A percentile compares a stretch with the other conserved stretches of the same genome.
Evolutionary conservation across 306 rosid species (phyloP).

Genomic region (Aeschynomene evenia): DNA sequence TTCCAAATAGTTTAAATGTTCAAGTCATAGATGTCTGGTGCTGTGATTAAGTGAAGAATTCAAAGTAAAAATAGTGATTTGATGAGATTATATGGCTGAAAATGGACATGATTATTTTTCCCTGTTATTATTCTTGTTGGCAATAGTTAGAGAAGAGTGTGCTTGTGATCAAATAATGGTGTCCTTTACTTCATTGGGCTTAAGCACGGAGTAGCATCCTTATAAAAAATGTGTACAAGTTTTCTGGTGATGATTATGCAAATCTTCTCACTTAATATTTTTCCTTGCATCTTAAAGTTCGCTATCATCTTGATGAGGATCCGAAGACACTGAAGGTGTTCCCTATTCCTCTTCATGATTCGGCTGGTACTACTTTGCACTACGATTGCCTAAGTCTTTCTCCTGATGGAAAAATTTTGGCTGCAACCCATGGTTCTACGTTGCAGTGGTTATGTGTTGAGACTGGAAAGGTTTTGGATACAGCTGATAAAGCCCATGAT

Average conservation of each 20-base stretch:
- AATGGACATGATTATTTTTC: background rate
- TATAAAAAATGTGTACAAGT: background rate
- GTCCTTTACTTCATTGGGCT: background rate
- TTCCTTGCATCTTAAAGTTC: constrained; percentile 53
- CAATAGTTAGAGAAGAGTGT: background rate
- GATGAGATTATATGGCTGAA: constrained; percentile 13
- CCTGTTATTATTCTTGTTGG: constrained; percentile 7
- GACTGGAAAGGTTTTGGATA: constrained; percentile 84
- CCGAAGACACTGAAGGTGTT: constrained; percentile 91
- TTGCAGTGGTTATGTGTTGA: constrained; percentile 88
- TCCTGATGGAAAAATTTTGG: constrained; percentile 80
- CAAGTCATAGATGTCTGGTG: background rate
- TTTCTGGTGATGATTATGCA: constrained; percentile 11
- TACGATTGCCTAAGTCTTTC: constrained; percentile 85
- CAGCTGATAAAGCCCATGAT: constrained; percentile 94
- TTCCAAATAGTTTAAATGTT: background rate
- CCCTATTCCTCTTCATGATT: constrained; percentile 78
- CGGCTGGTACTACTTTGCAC: constrained; percentile 56
- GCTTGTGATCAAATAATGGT: background rate
- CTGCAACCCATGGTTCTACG: constrained; percentile 82
- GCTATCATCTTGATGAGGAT: constrained; percentile 94
- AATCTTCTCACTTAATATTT: constrained; percentile 28
- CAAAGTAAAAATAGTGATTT: background rate
- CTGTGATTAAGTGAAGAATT: constrained; percentile 5
- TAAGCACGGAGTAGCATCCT: constrained; percentile 6